Evolutionary conservation across 2,329 filamentous ascomycete genomes (phyloP), one percentile per base, ranked within the genome.

Genomic region (Penicillium crustosum): DNA sequence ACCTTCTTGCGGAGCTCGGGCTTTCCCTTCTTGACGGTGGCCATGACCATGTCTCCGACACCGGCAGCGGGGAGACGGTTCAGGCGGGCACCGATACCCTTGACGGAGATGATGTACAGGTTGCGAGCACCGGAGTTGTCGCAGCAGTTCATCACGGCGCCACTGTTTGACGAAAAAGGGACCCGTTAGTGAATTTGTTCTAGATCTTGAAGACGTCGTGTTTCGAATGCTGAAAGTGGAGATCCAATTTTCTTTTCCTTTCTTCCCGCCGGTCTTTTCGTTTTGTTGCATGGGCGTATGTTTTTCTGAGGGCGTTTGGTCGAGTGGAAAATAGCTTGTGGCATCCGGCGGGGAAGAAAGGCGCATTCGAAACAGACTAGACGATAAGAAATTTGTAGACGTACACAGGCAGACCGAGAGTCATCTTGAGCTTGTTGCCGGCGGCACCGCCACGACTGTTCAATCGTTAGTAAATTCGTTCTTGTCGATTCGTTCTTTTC

Each of bases 371-470:
- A 38, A 52, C 36, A 41, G 27, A 52, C 50, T 49, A 47, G 49
- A 49, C 50, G 61, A 50, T 60, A 52, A 57, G 48, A 39, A 59
- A 57, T 61, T 55, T 57, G 59, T 36, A 64, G 76, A 90, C 92
- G 81, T 96, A 97, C 93, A 96, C 92, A 83, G 94, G 94, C 77
- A 99, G 92, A 97, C 91, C 94, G 83, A 99, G 91, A 81, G 94
- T 97, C 94, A 99, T 99, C 90, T 96, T 97, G 77, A 97, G 90
- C 90, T 99, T 99, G 90, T 95, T 95, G 88, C 94, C 94, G 78
- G 93, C 90, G 86, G 91, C 89, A 90, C 89, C 90, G 87, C 91
- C 84, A 76, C 85, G 82, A 79, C 84, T 85, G 69, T 68, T 53
- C 15, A 59, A 60, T 52, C 49, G 63, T 69, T 63, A 71, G 68